phyloP scores from a whole-genome alignment of 441 rosid genomes.

The Raphanus hybrid region DNA sequence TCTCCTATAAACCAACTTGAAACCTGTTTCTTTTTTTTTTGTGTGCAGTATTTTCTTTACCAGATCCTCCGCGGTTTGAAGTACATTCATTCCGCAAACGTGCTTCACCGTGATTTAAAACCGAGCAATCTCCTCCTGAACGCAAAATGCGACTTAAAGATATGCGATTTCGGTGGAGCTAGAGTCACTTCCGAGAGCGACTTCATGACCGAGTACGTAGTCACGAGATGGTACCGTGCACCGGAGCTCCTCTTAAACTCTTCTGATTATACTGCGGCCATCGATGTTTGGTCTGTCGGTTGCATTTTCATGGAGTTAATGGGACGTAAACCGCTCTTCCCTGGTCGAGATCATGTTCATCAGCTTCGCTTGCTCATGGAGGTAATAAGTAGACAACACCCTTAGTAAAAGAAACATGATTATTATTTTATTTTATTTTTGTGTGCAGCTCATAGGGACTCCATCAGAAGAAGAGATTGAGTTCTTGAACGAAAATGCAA shows the following conservation, averaged over 20 bases:
- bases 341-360: constrained; percentile 89
- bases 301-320: constrained; percentile 91
- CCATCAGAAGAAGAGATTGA: constrained; percentile 85
- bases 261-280: constrained; percentile 85
- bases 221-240: constrained; percentile 92
- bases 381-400: constrained; percentile 40
- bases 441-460: constrained; percentile 81
- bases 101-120: constrained; percentile 86
- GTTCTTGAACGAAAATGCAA: constrained; percentile 86
- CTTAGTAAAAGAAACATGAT: background rate
- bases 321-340: constrained; percentile 87
- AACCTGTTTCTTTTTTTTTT: constrained; percentile 2
- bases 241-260: constrained; percentile 86
- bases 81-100: constrained; percentile 90
- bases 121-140: constrained; percentile 91
- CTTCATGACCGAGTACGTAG: constrained; percentile 93
- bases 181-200: constrained; percentile 87
- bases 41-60: constrained; percentile 85
- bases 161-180: constrained; percentile 84
- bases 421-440: too few species aligned
- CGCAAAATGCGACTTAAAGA: constrained; percentile 83
- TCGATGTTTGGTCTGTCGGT: constrained; percentile 95
- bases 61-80: constrained; percentile 91
- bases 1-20: too few species aligned
- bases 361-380: constrained; percentile 88